These are phyloP conservation scores for Kurtzmaniella natalensis DNA, from an alignment of 1,139 yeast genomes.

Conservation along the genomic window DNA sequence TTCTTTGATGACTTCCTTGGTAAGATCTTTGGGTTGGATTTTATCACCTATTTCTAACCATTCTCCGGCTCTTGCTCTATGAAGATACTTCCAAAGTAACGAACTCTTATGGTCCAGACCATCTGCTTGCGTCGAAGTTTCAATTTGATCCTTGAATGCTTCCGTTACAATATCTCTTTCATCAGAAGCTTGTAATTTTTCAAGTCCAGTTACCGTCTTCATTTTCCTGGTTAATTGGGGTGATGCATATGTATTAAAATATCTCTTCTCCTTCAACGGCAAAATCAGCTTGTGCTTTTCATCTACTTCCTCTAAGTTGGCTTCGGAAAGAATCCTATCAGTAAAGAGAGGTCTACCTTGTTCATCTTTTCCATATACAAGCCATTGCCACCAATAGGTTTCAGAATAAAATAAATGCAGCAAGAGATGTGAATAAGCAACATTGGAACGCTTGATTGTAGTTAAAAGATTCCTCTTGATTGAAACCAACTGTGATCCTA, in stretches of 20 bases:
- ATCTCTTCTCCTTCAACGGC: constrained; percentile 31
- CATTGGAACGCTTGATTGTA: constrained; percentile 20
- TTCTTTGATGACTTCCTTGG: constrained; percentile 8
- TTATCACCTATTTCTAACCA: constrained; percentile 19
- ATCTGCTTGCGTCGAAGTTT: constrained; percentile 1
- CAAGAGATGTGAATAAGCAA: constrained; percentile 23
- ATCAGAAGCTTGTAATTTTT: constrained; percentile 11
- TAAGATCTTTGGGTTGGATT: constrained; percentile 1
- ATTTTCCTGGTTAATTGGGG: constrained; percentile 42
- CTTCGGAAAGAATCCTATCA: constrained; percentile 17
- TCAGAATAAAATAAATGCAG: constrained; percentile 27
- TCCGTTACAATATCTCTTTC: background rate
- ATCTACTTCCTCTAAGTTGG: constrained; percentile 18
- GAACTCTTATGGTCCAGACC: background rate
- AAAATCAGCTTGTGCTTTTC: constrained; percentile 16
- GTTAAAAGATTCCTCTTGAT: constrained; percentile 25
- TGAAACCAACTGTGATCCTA: constrained; percentile 18
- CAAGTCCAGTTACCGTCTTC: constrained; percentile 33
- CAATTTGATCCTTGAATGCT: constrained; percentile 8
- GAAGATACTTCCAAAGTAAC: constrained; percentile 26
- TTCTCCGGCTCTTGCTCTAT: constrained; percentile 15
- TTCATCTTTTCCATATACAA: constrained; percentile 34
- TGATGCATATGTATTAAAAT: constrained; percentile 41
- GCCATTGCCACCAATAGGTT: constrained; percentile 41
- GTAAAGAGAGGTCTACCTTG: constrained; percentile 28